phyloP scores from a whole-genome alignment of 2,329 filamentous ascomycete species.

The Corynespora cassiicola region DNA sequence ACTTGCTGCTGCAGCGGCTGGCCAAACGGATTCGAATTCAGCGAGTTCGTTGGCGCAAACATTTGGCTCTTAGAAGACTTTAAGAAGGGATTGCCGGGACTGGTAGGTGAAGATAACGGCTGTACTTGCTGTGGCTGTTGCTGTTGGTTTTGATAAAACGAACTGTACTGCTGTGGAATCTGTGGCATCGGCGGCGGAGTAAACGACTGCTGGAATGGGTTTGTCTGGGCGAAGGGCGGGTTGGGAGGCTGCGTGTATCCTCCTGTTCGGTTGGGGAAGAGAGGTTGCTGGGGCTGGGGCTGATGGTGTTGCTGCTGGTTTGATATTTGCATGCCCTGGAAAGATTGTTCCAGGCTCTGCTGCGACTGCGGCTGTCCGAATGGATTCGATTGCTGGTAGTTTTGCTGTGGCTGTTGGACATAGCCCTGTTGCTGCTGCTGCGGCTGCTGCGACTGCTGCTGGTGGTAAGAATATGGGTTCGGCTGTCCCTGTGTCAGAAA shows the following conservation, averaged over 20 bases:
- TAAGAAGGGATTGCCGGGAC: conserved; percentile 52
- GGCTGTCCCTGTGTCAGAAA: conserved; percentile 60
- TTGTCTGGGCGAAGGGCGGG: conserved; percentile 43
- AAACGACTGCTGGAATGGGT: conserved; percentile 50
- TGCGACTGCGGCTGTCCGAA: conserved; percentile 37
- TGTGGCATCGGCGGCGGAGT: conserved; percentile 50
- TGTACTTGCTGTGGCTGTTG: conserved; percentile 38
- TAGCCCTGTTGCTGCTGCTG: conserved; percentile 22
- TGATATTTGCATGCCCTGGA: conserved; percentile 76
- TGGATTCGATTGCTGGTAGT: conserved; percentile 14
- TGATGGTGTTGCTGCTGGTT: conserved; percentile 51
- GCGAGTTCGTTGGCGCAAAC: conserved; percentile 40
- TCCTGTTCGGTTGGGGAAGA: conserved; percentile 80
- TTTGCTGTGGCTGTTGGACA: conserved; percentile 10
- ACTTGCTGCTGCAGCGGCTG: conserved; percentile 18
- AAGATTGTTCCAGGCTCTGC: conserved; percentile 67
- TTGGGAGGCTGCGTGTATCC: conserved; percentile 55
- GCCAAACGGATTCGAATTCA: conserved; percentile 48
- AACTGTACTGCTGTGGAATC: conserved; percentile 45
- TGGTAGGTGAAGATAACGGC: conserved; percentile 46
- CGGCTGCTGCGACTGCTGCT: conserved; percentile 25
- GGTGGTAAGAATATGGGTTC: conserved; percentile 25
- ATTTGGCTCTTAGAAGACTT: conserved; percentile 51
- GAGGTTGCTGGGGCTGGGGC: conserved; percentile 41
- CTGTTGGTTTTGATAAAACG: conserved; percentile 37